A percentile compares a stretch with the other conserved stretches of the same genome.
phyloP scores from a whole-genome alignment of 176 grass and related monocot genomes.

The Hyparrhenia diplandra region DNA sequence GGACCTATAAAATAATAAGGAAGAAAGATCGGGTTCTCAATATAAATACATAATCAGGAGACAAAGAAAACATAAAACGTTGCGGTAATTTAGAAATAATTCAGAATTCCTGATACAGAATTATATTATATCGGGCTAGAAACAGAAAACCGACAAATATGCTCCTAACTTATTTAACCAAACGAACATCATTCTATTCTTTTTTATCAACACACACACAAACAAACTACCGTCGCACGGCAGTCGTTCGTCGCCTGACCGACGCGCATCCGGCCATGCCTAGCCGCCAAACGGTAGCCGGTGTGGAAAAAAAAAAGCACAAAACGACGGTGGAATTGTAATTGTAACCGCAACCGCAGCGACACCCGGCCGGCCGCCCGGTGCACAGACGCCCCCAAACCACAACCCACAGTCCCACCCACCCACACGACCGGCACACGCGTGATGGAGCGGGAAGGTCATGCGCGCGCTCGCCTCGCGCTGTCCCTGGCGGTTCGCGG shows the following conservation, averaged over 20 bases:
- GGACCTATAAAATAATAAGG: too few relatives aligned
- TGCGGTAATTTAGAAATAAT: neutral
- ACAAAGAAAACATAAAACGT: too few relatives aligned
- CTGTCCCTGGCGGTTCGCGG: slow-evolving; percentile 21
- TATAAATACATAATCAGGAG: too few relatives aligned
- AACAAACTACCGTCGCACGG: neutral
- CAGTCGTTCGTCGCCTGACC: neutral
- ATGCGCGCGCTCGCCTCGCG: neutral
- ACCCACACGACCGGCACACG: too few relatives aligned
- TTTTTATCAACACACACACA: neutral
- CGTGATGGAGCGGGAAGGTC: too few relatives aligned
- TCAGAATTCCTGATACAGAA: neutral
- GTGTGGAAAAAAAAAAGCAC: neutral
- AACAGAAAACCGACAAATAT: neutral
- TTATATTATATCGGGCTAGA: neutral
- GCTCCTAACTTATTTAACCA: neutral
- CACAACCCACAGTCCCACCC: neutral
- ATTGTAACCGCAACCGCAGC: neutral
- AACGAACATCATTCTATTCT: neutral
- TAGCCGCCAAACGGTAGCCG: neutral
- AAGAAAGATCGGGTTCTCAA: too few relatives aligned
- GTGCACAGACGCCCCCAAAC: neutral
- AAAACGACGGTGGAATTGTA: neutral
- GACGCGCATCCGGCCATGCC: too few relatives aligned
- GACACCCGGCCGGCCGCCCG: neutral